Base-by-base conservation (phyloP, 352 stramenopile species). In the Phytophthora pini region DNA sequence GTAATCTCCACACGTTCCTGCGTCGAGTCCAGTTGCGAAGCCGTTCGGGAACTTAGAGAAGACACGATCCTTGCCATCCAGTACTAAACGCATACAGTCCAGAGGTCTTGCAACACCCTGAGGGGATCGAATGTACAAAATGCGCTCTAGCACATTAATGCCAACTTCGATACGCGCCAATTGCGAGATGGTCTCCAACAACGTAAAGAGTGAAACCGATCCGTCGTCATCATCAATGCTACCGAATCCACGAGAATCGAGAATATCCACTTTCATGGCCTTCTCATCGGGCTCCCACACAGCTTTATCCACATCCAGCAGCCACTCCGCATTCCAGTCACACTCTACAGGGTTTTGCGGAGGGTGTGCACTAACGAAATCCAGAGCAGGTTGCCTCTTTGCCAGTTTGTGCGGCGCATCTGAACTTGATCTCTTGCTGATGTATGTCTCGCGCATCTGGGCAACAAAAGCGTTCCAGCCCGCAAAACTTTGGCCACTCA, bases 21-120 rank as follows among this genome's bases (percentile, higher is more conserved):
- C 9, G 12, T 65, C 24, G 8, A 39, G 26, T 17, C 12, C 29
- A n/a, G 69, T 74, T 46, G 79, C 63, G 53, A 74, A 64, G 13
- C 77, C 82, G 43, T 87, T 82, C 5, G 76, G 63, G 11, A 83
- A 76, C 38, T 84, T 41, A 0, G 77, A 80, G 34, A 84, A 88
- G 41, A 89, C 56, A 15, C 80, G 78, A 31, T 79, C 72, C n/a
- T 79, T 82, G 24, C 76, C 73, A 44, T 90, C 82, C 38, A 90
- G 53, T 5, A 89, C 68, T 38, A 90, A 54, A 15, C 61, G 61
- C 65, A 71, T 79, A 41, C 61, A 69, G 20, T 82, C 73, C 5
- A 59, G 32, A 1, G 56, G 26, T 1, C 55, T 58, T 13, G 63
- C 61, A 13, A 82, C 43, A 0, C 66, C 43, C 20, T 70, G 40